Evolutionary conservation across 2,329 filamentous ascomycete species (phyloP), one percentile per base, ranked within the genome.

Genomic region (Pseudogymnoascus sp.): DNA sequence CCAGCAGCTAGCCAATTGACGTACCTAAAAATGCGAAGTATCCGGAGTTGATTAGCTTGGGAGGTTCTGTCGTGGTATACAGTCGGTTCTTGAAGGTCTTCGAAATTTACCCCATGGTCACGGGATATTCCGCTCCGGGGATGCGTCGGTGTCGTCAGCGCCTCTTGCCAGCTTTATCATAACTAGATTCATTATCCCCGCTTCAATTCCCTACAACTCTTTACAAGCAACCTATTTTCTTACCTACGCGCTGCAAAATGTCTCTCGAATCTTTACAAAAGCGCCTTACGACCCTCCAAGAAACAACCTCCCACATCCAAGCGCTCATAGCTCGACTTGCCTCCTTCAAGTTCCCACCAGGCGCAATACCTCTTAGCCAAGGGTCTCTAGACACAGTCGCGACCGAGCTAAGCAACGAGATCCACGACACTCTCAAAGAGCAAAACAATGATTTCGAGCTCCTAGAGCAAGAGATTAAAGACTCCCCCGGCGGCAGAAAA

Each of bases 391-490:
- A 56, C 49, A 60, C 59, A 8, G 43, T 61, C 12, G 75, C 87
- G 18, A 60, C 59, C 34, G 92, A 96, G 76, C 83, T 97, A 36
- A 85, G 86, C 67, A 81, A 84, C 21, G 92, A 97, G 74, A 96
- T 97, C 66, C 87, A 88, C 68, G 86, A 90, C 70, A 83, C 84
- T 16, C 76, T 97, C 65, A 88, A 90, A 69, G 87, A 90, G 63
- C 84, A 89, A 60, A 88, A 96, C 69, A 91, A 96, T 66, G 91
- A 96, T 64, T 83, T 95, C 67, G 93, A 96, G 74, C 76, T 95
- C 16, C 73, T 97, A 36, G 80, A 80, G 59, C 91, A 95, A 72
- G 92, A 96, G 70, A 82, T 91, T 28, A 84, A 89, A 65, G 91
- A 91, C 69, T 76, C 92, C 25, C 79, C 83, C 37, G 74, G 79